Evolutionary conservation across 2,329 filamentous ascomycete genomes (phyloP).

Genomic region (Cladosporium sp.): DNA sequence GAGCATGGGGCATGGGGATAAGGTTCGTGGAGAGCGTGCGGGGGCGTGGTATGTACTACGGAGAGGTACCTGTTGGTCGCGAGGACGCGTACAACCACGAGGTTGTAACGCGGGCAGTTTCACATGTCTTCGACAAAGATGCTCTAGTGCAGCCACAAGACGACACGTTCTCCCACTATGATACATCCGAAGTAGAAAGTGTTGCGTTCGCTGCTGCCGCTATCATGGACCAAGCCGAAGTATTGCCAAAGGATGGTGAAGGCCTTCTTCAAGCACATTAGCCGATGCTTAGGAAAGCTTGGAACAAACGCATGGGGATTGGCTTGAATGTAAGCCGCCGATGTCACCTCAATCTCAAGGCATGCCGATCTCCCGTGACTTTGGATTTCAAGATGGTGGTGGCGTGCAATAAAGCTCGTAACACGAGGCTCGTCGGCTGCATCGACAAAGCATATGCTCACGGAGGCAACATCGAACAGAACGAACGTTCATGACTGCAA

Average conservation of each 20-base stretch:
- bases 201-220: not conserved
- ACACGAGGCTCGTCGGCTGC: not conserved
- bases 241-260: not conserved
- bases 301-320: not conserved
- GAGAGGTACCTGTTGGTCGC: not conserved
- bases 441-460: not conserved
- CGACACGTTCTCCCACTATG: not conserved
- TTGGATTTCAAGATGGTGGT: too few relatives aligned
- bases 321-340: conserved; percentile 1
- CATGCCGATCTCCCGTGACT: not conserved
- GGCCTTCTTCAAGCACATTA: conserved; percentile 6
- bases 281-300: conserved; percentile 9
- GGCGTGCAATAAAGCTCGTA: not conserved
- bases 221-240: not conserved
- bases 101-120: not conserved
- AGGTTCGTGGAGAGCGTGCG: conserved; percentile 7
- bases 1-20: not conserved
- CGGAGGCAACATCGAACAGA: too few relatives aligned
- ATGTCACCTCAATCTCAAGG: conserved; percentile 5
- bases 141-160: not conserved
- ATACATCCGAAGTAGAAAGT: not conserved
- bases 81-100: not conserved
- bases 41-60: not conserved
- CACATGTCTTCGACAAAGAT: not conserved
- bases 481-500: too few relatives aligned